Percentiles rank a stretch among this genome's conserved stretches.
Evolutionary conservation across 192 early-diverging fungal genomes (phyloP).

Genomic region (Coemansia sp.): DNA sequence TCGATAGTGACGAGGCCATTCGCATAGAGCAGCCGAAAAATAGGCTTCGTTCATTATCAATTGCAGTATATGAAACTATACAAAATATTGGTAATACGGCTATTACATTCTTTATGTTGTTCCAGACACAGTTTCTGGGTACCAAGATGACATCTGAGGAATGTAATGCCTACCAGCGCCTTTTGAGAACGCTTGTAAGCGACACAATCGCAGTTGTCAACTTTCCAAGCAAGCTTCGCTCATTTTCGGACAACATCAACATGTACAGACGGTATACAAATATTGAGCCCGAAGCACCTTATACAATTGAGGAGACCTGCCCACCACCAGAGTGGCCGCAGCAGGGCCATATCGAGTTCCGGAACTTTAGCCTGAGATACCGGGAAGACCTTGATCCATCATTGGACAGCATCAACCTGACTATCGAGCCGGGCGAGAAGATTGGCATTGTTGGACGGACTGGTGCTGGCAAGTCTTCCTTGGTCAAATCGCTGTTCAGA

Average conservation of each 20-base stretch:
- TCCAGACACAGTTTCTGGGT: constrained; percentile 18
- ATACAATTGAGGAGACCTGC: constrained; percentile 40
- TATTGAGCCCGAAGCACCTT: constrained; percentile 43
- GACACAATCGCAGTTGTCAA: constrained; percentile 9
- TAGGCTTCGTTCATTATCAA: constrained; percentile 61
- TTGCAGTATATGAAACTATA: constrained; percentile 53
- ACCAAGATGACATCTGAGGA: constrained; percentile 20
- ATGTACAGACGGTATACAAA: constrained; percentile 31
- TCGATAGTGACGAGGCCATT: constrained; percentile 61
- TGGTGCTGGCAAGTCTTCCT: constrained; percentile 77
- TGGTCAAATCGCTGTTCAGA: constrained; percentile 72
- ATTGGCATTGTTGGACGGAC: constrained; percentile 67
- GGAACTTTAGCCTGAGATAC: constrained; percentile 59
- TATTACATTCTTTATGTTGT: constrained; percentile 11
- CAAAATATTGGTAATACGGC: constrained; percentile 40
- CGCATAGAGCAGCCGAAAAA: constrained; percentile 54
- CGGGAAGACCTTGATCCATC: constrained; percentile 50
- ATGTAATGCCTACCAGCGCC: constrained; percentile 5
- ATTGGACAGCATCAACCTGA: constrained; percentile 34
- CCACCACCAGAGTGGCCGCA: constrained; percentile 66
- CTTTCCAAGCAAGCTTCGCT: constrained; percentile 11
- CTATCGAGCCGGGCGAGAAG: constrained; percentile 52
- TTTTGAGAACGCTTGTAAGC: constrained; percentile 4
- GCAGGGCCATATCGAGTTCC: constrained; percentile 59
- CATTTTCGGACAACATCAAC: constrained; percentile 22